Base-by-base conservation (phyloP, 208 protist genomes). In the Acanthamoeba quina region DNA sequence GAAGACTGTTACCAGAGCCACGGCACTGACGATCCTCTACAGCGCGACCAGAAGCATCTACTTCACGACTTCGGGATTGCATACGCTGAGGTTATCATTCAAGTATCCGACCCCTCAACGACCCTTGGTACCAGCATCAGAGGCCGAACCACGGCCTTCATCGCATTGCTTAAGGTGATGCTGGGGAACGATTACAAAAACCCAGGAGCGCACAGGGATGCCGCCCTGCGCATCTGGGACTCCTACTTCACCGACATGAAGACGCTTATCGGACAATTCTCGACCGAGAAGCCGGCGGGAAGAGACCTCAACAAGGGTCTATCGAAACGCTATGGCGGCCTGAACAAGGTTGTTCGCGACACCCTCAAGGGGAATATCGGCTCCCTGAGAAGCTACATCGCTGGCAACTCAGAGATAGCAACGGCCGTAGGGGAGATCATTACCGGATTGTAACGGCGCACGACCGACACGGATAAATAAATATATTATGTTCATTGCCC, bases 321-420 rank as follows among this genome's bases (percentile, higher is more conserved):
- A 5, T 60, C 56, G 11, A 60, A 21, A 15, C 56, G 56, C 15
- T 60, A 60, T 24, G 56, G 56, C 56, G 56, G 56, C 11, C 17
- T 60, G 2, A 60, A 60, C 56, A 15, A 5, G 11, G 56, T 21
- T 2, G 56, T 60, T 5, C 56, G 17, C 56, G 56, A 60, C 11
- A 15, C 56, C 15, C 11, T 60, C 11, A 60, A 60, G 56, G 56
- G 56, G 11, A 60, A 60, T 15, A 5, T 60, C 11, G 56, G 56
- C 15, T 5, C 56, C 17, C 56, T 60, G 15, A 11, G 17, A 2
- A 24, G 15, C 15, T 98, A 58, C 49, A 95, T 94, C 56, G 17
- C 5, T 2, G 21, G 56, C 56, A 60, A 60, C 56, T 15, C 56
- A 2, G 56, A 60, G n/a, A n/a, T n/a, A n/a, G n/a, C n/a, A n/a